A percentile compares a stretch with the other conserved stretches of the same genome.
phyloP scores from a whole-genome alignment of 2,329 filamentous ascomycete genomes.

The Penicillium crustosum region DNA sequence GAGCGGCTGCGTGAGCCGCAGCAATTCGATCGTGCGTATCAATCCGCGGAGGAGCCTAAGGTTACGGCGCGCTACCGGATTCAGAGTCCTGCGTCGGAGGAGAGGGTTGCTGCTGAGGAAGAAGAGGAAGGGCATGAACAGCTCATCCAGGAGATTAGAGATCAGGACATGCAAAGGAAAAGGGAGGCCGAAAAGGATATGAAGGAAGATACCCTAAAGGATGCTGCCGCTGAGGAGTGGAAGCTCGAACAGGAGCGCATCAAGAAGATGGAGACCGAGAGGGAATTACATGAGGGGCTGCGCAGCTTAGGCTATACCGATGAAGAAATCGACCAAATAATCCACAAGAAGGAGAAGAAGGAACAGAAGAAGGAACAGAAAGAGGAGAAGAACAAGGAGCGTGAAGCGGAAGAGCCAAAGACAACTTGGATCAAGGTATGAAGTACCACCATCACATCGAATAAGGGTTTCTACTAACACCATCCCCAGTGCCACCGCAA shows the following conservation, averaged over 20 bases:
- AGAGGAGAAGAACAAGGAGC: constrained; percentile 28
- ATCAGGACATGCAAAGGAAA: too few species aligned
- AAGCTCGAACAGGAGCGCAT: too few species aligned
- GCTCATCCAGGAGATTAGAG: too few species aligned
- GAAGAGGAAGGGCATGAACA: too few species aligned
- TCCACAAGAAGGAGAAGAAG: constrained; percentile 14
- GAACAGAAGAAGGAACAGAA: constrained; percentile 31
- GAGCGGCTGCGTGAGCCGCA: constrained; percentile 36
- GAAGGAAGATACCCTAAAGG: too few species aligned
- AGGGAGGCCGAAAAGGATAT: too few species aligned
- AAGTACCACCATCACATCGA: not conserved
- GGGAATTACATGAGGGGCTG: too few species aligned
- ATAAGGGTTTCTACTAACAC: constrained; percentile 7
- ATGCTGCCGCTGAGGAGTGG: too few species aligned
- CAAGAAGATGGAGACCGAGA: too few species aligned
- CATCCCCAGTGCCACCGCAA: constrained; percentile 44
- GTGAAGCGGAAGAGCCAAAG: constrained; percentile 12
- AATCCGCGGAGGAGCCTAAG: constrained; percentile 27
- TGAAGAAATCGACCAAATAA: too few species aligned
- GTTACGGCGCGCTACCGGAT: constrained; percentile 19
- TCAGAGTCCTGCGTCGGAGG: constrained; percentile 28
- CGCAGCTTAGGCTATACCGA: too few species aligned
- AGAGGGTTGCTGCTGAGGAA: constrained; percentile 34
- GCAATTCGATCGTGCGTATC: constrained; percentile 41
- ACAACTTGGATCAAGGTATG: constrained; percentile 48